Evolutionary conservation across 1,284 basidiomycete genomes (phyloP), one percentile per base, ranked within the genome.

Genomic region (Neonothopanus nambi): DNA sequence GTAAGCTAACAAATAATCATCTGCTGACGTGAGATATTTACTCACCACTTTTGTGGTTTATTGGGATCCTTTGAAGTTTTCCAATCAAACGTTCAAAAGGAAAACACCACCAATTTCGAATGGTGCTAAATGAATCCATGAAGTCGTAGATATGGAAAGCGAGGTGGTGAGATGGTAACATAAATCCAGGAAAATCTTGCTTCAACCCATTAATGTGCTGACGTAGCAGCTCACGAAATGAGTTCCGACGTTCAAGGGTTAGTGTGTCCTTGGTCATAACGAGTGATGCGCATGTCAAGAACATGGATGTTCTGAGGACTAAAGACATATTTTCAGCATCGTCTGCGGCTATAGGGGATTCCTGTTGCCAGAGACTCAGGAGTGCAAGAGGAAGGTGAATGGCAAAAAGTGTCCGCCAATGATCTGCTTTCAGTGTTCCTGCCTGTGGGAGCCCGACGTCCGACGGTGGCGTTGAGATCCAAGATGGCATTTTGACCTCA

Each of bases 141-240:
- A 51, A 55, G n/a, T 55, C 54, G n/a, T 51, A 51, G 17, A 55
- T 50, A 20, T 51, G 54, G 23, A 51, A 55, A 11, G 20, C 54
- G 6, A 55, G 37, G 20, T 55, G 54, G 26, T 55, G 54, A 35
- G 9, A 41, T 12, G 54, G 54, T 11, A 47, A 20, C n/a, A 28
- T 33, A 35, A 50, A 55, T 3, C 54, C 37, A 6, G 54, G 54
- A 39, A 55, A 55, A 43, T 43, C 28, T 3, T 38, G 12, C 20
- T 50, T 44, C 15, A 55, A 20, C 1, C 54, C 54, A 21, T 15
- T 9, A 1, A 51, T 33, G 36, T 55, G 54, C 20, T 45, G 23
- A 7, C 48, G 35, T 12, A 30, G 47, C 8, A 26, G 23, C 15
- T 46, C 5, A 23, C 41, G 33, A 20, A 55, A 55, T 17, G 12